Conservation (phyloP, 2,329 filamentous ascomycete species). For the Fusarium napiforme region DNA sequence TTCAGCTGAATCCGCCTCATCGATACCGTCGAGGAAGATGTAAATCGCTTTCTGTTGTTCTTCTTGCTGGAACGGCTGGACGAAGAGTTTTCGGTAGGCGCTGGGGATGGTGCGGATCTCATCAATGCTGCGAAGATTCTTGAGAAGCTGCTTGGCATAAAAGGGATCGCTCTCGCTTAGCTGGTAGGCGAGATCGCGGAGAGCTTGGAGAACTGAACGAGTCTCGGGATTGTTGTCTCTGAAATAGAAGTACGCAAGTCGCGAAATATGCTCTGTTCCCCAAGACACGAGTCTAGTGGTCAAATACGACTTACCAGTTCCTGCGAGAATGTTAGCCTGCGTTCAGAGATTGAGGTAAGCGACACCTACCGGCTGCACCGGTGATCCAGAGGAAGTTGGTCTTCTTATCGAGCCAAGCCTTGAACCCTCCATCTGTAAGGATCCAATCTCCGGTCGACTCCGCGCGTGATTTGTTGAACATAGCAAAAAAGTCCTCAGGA, state of each 20-base stretch:
- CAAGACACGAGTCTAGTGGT: constrained; percentile 57
- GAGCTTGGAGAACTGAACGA: constrained; percentile 56
- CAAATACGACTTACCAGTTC: constrained; percentile 60
- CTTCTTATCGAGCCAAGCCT: constrained; percentile 53
- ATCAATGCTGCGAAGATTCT: constrained; percentile 49
- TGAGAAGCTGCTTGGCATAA: constrained; percentile 56
- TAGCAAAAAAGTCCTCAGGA: constrained; percentile 55
- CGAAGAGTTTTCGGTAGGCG: constrained; percentile 55
- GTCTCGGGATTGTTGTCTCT: constrained; percentile 59
- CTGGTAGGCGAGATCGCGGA: constrained; percentile 60
- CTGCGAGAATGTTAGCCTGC: constrained; percentile 21
- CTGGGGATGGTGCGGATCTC: constrained; percentile 58
- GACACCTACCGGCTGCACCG: constrained; percentile 53
- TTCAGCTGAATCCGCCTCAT: constrained; percentile 56
- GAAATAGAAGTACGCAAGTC: constrained; percentile 60
- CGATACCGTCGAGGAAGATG: constrained; percentile 59
- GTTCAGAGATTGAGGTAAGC: rapidly evolving
- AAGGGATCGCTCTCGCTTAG: constrained; percentile 57
- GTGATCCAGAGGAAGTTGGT: constrained; percentile 56
- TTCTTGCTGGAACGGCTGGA: constrained; percentile 52
- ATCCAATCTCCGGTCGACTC: constrained; percentile 60
- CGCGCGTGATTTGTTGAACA: constrained; percentile 54
- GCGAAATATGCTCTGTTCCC: constrained; percentile 49
- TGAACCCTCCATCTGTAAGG: constrained; percentile 52
- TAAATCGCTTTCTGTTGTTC: constrained; percentile 51